Evolutionary conservation across 2,329 filamentous ascomycete genomes (phyloP), one percentile per base, ranked within the genome.

Genomic region (Ceratocystis colombiana): DNA sequence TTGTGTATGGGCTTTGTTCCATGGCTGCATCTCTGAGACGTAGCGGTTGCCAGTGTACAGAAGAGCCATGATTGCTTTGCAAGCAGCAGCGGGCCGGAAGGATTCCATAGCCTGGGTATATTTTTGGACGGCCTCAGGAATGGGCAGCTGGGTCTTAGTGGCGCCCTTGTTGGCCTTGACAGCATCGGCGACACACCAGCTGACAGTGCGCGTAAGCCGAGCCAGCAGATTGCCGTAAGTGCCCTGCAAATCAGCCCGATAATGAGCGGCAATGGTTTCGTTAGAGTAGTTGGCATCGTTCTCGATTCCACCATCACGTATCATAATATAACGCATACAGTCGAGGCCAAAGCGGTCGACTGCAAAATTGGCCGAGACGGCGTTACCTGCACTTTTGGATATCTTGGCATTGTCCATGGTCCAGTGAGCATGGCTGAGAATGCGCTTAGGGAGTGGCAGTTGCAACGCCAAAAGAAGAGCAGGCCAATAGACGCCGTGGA

Each of bases 401-500:
- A 99, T 99, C 76, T 99, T 99, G 71, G 86, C 84, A 64, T 85
- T 85, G 66, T 89, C 89, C 77, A 99, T 86, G 15, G 91, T 96
- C 94, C 95, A 99, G 74, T 99, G 94, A 1, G 88, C 91, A 73
- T 99, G 94, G 64, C 90, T 90, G 1, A 99, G 79, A 41, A 99
- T 83, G 69, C 86, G 85, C 72, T 86, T 87, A 0, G 94, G 90
- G 0, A 89, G 78, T 1, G 90, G 88, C 3, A 97, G 79, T 64
- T 87, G 86, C 15, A 96, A 79, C 1, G 94, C 93, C 82, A 99
- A 88, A 17, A 99, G 84, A 71, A 99, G 88, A 2, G 94, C 94
- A 0, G 94, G 94, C 94, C 95, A 99, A 79, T 99, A 99, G 61
- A 99, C 87, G 75, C 90, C 93, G 74, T 99, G 95, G 75, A 99